A percentile compares a stretch with the other conserved stretches of the same genome.
These are phyloP conservation scores for Caryopteris hybrid DNA, from an alignment of 305 asterid genomes.

Conservation along the genomic window DNA sequence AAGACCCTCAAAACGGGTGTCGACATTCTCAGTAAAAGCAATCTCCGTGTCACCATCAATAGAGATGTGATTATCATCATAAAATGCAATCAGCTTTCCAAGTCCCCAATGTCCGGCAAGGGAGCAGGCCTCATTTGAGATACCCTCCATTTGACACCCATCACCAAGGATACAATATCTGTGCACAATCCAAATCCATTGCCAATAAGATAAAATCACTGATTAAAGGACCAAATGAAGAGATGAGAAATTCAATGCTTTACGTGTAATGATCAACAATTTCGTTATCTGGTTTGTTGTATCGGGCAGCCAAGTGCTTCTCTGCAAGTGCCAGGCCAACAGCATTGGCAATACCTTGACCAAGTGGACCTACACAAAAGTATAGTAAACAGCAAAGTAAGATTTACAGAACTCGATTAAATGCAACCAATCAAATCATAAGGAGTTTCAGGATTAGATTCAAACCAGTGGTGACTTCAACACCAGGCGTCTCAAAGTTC, in stretches of 20 bases:
- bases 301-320: conserved; percentile 94
- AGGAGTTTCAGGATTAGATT: neutral
- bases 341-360: conserved; percentile 97
- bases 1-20: conserved; percentile 81
- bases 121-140: conserved; percentile 90
- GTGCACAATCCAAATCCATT: conserved; percentile 21
- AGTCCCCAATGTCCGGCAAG: conserved; percentile 99
- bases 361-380: conserved; percentile 78
- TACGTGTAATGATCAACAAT: conserved; percentile 97
- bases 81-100: conserved; percentile 93
- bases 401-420: neutral
- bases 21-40: conserved; percentile 90
- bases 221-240: neutral
- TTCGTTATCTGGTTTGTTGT: conserved; percentile 83
- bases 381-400: conserved; percentile 17
- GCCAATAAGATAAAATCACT: conserved; percentile 8
- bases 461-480: conserved; percentile 98
- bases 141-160: conserved; percentile 99
- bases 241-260: conserved; percentile 11
- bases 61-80: conserved; percentile 96
- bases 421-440: conserved; percentile 1
- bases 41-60: conserved; percentile 98
- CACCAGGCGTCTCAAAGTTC: conserved; percentile 97
- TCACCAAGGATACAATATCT: conserved; percentile 85
- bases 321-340: conserved; percentile 97